Conservation (phyloP, 1,284 basidiomycete species). For the Sporisorium scitamineum region DNA sequence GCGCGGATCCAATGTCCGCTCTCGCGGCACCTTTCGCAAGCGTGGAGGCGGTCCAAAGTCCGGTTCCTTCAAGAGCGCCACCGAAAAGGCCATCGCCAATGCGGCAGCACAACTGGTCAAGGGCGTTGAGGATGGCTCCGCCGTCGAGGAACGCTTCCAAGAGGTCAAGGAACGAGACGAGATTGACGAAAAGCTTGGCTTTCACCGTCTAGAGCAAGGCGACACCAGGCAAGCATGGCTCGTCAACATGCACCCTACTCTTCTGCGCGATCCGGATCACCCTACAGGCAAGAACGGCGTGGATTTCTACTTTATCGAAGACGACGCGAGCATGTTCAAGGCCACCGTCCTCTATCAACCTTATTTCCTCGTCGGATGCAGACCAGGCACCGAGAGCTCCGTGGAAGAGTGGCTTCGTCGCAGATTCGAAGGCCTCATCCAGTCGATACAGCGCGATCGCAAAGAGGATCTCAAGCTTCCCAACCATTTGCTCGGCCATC, state of each 20-base stretch:
- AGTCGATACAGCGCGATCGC: slow-evolving; percentile 78
- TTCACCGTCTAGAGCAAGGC: slow-evolving; percentile 71
- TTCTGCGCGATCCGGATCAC: slow-evolving; percentile 77
- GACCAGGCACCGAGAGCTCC: slow-evolving; percentile 83
- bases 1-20: slow-evolving; percentile 39
- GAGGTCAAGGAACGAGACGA: slow-evolving; percentile 75
- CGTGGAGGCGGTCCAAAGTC: slow-evolving; percentile 44
- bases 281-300: slow-evolving; percentile 76
- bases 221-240: slow-evolving; percentile 77
- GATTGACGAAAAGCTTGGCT: slow-evolving; percentile 93
- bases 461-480: slow-evolving; percentile 96
- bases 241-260: slow-evolving; percentile 98
- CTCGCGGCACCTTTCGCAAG: slow-evolving; percentile 48
- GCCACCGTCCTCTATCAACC: slow-evolving; percentile 92
- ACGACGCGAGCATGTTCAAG: slow-evolving; percentile 97
- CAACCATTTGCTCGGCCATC: slow-evolving; percentile 94
- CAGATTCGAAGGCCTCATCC: slow-evolving; percentile 88
- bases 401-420: slow-evolving; percentile 97
- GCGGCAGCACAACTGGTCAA: slow-evolving; percentile 51
- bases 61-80: slow-evolving; percentile 42
- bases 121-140: slow-evolving; percentile 62
- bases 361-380: slow-evolving; percentile 90
- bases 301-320: slow-evolving; percentile 97
- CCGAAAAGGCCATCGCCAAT: slow-evolving; percentile 51
- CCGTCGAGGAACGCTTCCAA: slow-evolving; percentile 66